A percentile compares a stretch with the other conserved stretches of the same genome.
These are phyloP conservation scores for Candida tammaniensis DNA, from an alignment of 805 yeast species.

Conservation along the genomic window DNA sequence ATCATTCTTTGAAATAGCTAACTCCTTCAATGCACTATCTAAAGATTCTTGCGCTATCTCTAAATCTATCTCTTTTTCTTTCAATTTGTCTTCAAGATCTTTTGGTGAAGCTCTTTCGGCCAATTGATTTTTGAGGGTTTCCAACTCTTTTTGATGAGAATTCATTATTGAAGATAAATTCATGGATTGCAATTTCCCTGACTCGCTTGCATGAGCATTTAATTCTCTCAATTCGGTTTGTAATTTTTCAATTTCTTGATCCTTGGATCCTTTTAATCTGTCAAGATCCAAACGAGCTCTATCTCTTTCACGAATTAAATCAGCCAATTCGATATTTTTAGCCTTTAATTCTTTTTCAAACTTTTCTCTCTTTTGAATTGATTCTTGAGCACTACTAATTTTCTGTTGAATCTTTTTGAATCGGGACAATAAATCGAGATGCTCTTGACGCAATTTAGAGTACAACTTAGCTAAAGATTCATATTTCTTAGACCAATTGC, in stretches of 20 bases:
- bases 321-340: constrained; percentile 84
- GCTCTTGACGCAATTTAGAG: constrained; percentile 90
- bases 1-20: constrained; percentile 50
- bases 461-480: constrained; percentile 86
- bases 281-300: constrained; percentile 83
- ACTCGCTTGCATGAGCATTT: constrained; percentile 53
- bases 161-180: constrained; percentile 55
- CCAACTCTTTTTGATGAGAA: constrained; percentile 61
- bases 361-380: constrained; percentile 77
- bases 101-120: constrained; percentile 31
- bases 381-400: constrained; percentile 87
- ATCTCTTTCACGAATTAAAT: constrained; percentile 84
- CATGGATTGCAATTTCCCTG: constrained; percentile 61
- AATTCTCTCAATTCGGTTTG: constrained; percentile 63
- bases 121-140: constrained; percentile 49
- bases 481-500: constrained; percentile 80
- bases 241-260: constrained; percentile 61
- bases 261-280: constrained; percentile 60
- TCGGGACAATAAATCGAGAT: constrained; percentile 70
- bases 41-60: constrained; percentile 77
- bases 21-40: constrained; percentile 64
- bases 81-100: constrained; percentile 44
- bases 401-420: constrained; percentile 81
- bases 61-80: constrained; percentile 72
- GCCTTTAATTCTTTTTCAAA: constrained; percentile 80